Conservation (phyloP, 2,329 filamentous ascomycete species). For the Tolypocladium ophioglossoides region DNA sequence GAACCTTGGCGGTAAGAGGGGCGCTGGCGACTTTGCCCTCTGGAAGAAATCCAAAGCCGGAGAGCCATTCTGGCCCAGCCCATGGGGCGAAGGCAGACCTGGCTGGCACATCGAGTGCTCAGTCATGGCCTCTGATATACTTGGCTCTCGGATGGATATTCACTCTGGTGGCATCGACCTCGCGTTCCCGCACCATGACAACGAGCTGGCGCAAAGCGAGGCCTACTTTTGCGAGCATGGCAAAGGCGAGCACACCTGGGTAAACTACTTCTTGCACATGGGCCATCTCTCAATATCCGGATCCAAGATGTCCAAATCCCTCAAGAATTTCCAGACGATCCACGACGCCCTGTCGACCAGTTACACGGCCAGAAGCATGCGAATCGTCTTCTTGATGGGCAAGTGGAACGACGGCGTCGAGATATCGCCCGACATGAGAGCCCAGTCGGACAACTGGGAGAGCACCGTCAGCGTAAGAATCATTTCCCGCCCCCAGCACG, state of each 20-base stretch:
- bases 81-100: constrained; percentile 79
- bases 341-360: constrained; percentile 60
- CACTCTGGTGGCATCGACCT: constrained; percentile 90
- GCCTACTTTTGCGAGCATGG: constrained; percentile 58
- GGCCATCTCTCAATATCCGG: constrained; percentile 78
- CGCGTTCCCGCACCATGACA: constrained; percentile 86
- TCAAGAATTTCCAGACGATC: constrained; percentile 96
- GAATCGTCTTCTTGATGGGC: constrained; percentile 79
- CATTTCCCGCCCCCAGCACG: background rate
- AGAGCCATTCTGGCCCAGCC: constrained; percentile 81
- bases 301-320: constrained; percentile 89
- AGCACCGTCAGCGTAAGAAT: constrained; percentile 54
- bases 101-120: constrained; percentile 98
- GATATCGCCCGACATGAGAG: constrained; percentile 74
- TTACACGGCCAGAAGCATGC: constrained; percentile 70
- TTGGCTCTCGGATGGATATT: constrained; percentile 80
- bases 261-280: constrained; percentile 95
- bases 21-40: constrained; percentile 75
- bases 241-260: constrained; percentile 60
- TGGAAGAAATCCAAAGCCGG: constrained; percentile 92
- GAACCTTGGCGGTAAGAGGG: constrained; percentile 55
- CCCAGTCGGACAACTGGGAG: constrained; percentile 69
- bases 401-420: constrained; percentile 88
- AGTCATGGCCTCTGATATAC: constrained; percentile 84
- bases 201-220: constrained; percentile 82